Percentiles rank a stretch among this genome's conserved stretches.
phyloP scores from a whole-genome alignment of 192 early-diverging fungal species.

The Paraglomus brasilianum region DNA sequence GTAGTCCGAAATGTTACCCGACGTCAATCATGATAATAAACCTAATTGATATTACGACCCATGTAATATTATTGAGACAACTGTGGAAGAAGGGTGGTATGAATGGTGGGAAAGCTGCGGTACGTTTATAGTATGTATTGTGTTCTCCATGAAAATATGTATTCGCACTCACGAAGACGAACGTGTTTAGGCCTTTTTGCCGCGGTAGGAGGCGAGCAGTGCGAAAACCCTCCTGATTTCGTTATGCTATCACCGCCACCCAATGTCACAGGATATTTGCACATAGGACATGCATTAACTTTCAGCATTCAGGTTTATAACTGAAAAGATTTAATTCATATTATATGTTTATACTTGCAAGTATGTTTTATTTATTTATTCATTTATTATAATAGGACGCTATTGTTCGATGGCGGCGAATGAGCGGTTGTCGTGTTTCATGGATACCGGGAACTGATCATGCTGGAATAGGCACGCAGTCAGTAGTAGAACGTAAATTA shows the following conservation, averaged over 20 bases:
- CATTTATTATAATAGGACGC: constrained; percentile 45
- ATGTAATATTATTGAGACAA: constrained; percentile 29
- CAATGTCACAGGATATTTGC: constrained; percentile 94
- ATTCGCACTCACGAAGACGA: neutral
- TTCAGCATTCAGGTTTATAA: constrained; percentile 77
- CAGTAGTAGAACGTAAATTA: constrained; percentile 92
- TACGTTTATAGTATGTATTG: constrained; percentile 9
- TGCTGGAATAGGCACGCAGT: constrained; percentile 95
- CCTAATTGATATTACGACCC: no score
- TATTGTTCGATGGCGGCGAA: constrained; percentile 76
- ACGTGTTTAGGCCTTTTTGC: constrained; percentile 47
- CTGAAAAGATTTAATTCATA: constrained; percentile 36
- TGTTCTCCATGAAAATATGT: neutral
- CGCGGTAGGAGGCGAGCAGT: constrained; percentile 34
- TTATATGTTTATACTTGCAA: neutral
- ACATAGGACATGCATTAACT: constrained; percentile 92
- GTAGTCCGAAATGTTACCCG: neutral
- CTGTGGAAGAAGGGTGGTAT: constrained; percentile 92
- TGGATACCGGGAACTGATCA: constrained; percentile 98
- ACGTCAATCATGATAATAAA: no score
- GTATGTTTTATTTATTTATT: neutral
- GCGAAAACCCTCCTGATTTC: constrained; percentile 58
- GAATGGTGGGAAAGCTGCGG: constrained; percentile 92
- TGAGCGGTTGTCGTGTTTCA: constrained; percentile 85
- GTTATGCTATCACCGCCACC: constrained; percentile 94